Percentiles rank a stretch among this genome's conserved stretches.
Evolutionary conservation across 768 basidiomycete genomes (phyloP).

Genomic region (Naematelia encephala): DNA sequence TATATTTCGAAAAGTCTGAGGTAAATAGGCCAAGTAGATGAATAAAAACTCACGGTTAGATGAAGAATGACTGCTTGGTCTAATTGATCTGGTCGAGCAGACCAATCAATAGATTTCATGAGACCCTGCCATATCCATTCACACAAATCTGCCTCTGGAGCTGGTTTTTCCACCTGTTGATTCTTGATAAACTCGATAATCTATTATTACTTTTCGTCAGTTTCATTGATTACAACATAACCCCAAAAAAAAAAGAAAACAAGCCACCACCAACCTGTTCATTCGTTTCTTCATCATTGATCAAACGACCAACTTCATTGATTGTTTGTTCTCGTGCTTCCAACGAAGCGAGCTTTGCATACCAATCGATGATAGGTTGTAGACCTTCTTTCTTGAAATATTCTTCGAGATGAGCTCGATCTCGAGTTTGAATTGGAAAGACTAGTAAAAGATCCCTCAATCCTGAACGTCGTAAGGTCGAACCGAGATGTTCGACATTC

Average conservation of each 20-base stretch:
- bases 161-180: slow-evolving; percentile 71
- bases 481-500: slow-evolving; percentile 83
- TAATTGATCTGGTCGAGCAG: slow-evolving; percentile 83
- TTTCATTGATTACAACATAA: background rate
- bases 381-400: slow-evolving; percentile 81
- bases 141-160: slow-evolving; percentile 79
- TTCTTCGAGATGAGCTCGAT: slow-evolving; percentile 69
- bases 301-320: slow-evolving; percentile 60
- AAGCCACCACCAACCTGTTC: slow-evolving; percentile 60
- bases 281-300: slow-evolving; percentile 63
- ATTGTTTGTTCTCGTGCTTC: slow-evolving; percentile 74
- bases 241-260: background rate
- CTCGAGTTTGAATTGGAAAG: slow-evolving; percentile 80
- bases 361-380: slow-evolving; percentile 87
- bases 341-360: slow-evolving; percentile 81
- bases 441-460: slow-evolving; percentile 75
- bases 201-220: slow-evolving; percentile 53
- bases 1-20: no score
- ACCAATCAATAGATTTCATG: slow-evolving; percentile 83
- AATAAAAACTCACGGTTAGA: slow-evolving; percentile 63
- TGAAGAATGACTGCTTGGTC: slow-evolving; percentile 83
- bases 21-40: background rate
- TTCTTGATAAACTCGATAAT: slow-evolving; percentile 70
- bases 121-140: slow-evolving; percentile 90
- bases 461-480: slow-evolving; percentile 74